phyloP scores from a whole-genome alignment of 2,329 filamentous ascomycete species.

The Colletotrichum trifolii region DNA sequence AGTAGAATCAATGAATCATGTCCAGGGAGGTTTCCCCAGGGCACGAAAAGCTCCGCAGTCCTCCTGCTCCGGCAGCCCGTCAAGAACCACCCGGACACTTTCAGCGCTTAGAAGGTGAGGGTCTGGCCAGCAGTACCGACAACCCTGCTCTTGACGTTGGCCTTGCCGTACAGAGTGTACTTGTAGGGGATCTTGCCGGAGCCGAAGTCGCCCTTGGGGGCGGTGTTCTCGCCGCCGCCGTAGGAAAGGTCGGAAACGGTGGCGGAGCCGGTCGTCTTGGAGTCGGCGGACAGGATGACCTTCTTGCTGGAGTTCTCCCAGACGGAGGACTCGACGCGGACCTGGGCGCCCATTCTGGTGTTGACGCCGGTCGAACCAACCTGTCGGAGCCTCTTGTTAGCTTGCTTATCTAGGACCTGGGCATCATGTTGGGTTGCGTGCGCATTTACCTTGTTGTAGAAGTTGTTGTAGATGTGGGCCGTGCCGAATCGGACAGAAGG shows the following conservation, averaged over 20 bases:
- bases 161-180: constrained; percentile 56
- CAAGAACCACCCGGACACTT: background rate
- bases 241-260: constrained; percentile 55
- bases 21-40: too few species aligned
- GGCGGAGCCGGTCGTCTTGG: constrained; percentile 53
- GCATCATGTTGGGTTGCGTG: background rate
- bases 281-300: constrained; percentile 53
- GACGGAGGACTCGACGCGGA: constrained; percentile 66
- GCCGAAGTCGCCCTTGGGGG: constrained; percentile 60
- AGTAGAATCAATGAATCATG: too few species aligned
- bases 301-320: constrained; percentile 55
- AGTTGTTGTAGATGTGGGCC: constrained; percentile 69
- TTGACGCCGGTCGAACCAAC: constrained; percentile 61
- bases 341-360: constrained; percentile 64
- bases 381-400: constrained; percentile 33
- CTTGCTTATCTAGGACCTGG: background rate
- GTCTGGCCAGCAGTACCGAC: constrained; percentile 51
- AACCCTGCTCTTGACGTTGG: constrained; percentile 58
- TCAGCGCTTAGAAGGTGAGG: constrained; percentile 44
- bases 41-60: too few species aligned
- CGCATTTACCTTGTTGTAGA: constrained; percentile 31
- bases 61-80: background rate
- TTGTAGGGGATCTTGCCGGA: constrained; percentile 65
- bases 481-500: constrained; percentile 75
- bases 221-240: constrained; percentile 59